Evolutionary conservation across 345 rosid species (phyloP), one percentile per base, ranked within the genome.

Genomic region (Gossypium sturtianum): DNA sequence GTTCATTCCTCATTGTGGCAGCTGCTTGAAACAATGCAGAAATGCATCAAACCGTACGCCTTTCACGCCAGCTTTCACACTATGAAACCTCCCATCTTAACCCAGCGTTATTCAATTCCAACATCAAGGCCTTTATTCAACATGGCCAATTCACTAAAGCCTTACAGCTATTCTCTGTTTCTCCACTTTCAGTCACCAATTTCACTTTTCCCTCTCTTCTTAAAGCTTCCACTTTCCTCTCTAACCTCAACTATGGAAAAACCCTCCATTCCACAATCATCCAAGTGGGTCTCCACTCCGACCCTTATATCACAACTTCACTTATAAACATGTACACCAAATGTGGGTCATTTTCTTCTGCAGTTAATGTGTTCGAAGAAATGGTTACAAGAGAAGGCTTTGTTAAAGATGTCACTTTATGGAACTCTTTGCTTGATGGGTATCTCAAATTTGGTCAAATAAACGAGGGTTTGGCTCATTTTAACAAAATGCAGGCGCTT

Each of bases 381-480:
- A 83, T 80, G 83, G 79, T 82, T 69, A 77, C 61, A 57, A 64
- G 83, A 19, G 81, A 77, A 56, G 82, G 34, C 23, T 20, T 58
- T 34, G 65, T 34, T 19, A 75, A 71, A 34, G 97, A 92, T 81
- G 87, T 83, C 27, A 81, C 93, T 0, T 56, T 87, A 81, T 93
- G 94, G 98, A 89, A 91, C 75, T 87, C 98, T 59, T 45, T 89
- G 56, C 76, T 88, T 53, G 87, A 87, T 76, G 97, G 91, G 74
- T 85, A 80, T 75, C 82, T 89, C 27, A 85, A 83, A 70, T 84
- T 80, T 78, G 80, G 90, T 4, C 73, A 60, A 45, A 56, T 74
- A 38, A 66, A 72, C 16, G 85, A 87, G 76, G 97, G 93, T 57
- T 19, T 85, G 3, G 73, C 19, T 75, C 79, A 75, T 71, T 91